phyloP scores from a whole-genome alignment of 805 yeast species.

The Kodamaea leandrae region DNA sequence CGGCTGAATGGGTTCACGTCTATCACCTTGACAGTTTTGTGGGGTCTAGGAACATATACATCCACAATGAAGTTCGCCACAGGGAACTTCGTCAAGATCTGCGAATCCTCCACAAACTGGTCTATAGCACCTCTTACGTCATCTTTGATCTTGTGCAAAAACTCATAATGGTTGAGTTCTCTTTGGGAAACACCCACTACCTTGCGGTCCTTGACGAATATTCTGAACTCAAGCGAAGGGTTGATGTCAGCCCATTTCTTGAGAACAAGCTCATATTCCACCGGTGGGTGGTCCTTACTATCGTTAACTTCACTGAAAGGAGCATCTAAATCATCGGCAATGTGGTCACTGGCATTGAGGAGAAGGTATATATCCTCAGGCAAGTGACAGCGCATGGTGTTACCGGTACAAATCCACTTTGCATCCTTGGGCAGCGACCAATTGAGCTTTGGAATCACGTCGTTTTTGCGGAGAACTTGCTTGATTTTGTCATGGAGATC shows the following conservation, averaged over 20 bases:
- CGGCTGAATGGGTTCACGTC: constrained; percentile 87
- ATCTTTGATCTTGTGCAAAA: constrained; percentile 51
- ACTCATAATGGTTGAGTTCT: constrained; percentile 80
- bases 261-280: constrained; percentile 71
- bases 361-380: constrained; percentile 77
- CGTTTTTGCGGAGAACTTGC: constrained; percentile 41
- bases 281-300: too few species aligned
- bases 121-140: constrained; percentile 48
- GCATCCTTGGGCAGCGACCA: constrained; percentile 98
- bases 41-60: constrained; percentile 77
- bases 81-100: constrained; percentile 17
- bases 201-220: constrained; percentile 64
- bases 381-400: constrained; percentile 66
- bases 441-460: constrained; percentile 82
- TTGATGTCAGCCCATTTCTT: constrained; percentile 81
- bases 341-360: constrained; percentile 82
- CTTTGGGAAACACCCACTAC: constrained; percentile 80
- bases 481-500: constrained; percentile 58
- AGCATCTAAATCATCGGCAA: constrained; percentile 77
- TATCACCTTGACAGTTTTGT: constrained; percentile 59
- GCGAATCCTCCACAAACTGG: constrained; percentile 50
- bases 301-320: constrained; percentile 55
- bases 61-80: constrained; percentile 60
- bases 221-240: constrained; percentile 89
- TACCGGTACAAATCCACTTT: constrained; percentile 82